Evolutionary conservation across 306 rosid species (phyloP), one percentile per base, ranked within the genome.

Genomic region (Prunus padus): DNA sequence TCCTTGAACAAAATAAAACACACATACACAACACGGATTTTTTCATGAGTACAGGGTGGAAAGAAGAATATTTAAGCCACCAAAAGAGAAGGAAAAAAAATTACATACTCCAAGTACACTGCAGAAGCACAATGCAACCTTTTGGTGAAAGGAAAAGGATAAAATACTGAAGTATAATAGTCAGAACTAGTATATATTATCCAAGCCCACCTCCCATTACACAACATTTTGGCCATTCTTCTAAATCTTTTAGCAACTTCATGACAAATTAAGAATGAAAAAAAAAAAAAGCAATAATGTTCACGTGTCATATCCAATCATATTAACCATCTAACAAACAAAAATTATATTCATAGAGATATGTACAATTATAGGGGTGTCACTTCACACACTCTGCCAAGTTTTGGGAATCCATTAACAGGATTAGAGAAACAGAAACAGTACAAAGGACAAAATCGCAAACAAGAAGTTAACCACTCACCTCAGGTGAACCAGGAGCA

Each of bases 401-500:
- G 16, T 20, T n/a, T 37, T 8, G 25, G 25, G 45, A 76, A 42
- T 42, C 49, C 59, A 5, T 42, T 18, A 19, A 46, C 74, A 18
- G 14, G 69, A 45, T n/a, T 45, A 55, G 22, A 55, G 25, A 26
- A 7, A 54, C 4, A 61, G 40, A 61, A 64, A 3, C 25, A 44
- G 25, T 11, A 69, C 65, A 31, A 68, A 54, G 28, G 19, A 19
- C 54, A 52, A 56, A 78, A 75, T 15, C 15, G 19, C 73, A 61
- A 72, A 42, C 9, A 71, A 40, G 40, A 82, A 74, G 49, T 44
- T 8, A 79, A 79, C 49, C 79, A 78, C 82, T 56, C 42, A 91
- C 97, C 88, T 91, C 97, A 22, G 93, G 71, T 37, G 89, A 77
- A 73, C 97, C 97, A 30, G 94, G 94, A 77, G 94, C 92, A 82